Percentiles rank a stretch among this genome's conserved stretches.
Conservation (phyloP, 2,329 filamentous ascomycete species). For the Curvularia verruculosa region DNA sequence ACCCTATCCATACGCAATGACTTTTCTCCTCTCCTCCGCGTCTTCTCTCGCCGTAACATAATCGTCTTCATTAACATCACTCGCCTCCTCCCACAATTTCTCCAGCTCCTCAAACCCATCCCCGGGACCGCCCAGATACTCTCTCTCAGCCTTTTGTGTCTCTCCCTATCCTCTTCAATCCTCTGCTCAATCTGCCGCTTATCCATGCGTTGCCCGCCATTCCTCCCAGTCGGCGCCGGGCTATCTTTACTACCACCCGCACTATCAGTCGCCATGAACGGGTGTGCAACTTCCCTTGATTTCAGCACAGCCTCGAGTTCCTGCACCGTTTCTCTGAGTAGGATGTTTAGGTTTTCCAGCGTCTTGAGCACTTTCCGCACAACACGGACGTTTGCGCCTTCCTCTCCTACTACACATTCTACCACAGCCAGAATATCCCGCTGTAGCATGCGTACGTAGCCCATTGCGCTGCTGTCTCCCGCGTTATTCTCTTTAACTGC, state of each 20-base stretch:
- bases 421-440: slow-evolving; percentile 90
- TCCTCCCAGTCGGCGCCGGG: slow-evolving; percentile 26
- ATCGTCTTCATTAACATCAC: slow-evolving; percentile 87
- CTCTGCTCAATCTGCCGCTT: slow-evolving; percentile 92
- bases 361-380: slow-evolving; percentile 79
- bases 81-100: slow-evolving; percentile 84
- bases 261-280: slow-evolving; percentile 24
- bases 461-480: slow-evolving; percentile 68
- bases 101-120: slow-evolving; percentile 70
- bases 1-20: slow-evolving; percentile 49
- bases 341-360: slow-evolving; percentile 72
- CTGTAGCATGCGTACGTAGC: slow-evolving; percentile 94
- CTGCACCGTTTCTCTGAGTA: slow-evolving; percentile 73
- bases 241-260: slow-evolving; percentile 12
- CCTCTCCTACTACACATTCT: slow-evolving; percentile 90
- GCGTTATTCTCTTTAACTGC: slow-evolving; percentile 75
- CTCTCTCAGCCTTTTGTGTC: slow-evolving; percentile 90
- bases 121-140: slow-evolving; percentile 87
- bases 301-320: slow-evolving; percentile 86
- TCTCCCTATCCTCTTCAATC: slow-evolving; percentile 94
- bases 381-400: slow-evolving; percentile 88
- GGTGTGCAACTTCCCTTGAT: slow-evolving; percentile 67
- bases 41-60: slow-evolving; percentile 79
- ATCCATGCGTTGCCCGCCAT: slow-evolving; percentile 64
- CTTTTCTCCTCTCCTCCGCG: slow-evolving; percentile 59